Evolutionary conservation across 768 basidiomycete genomes (phyloP).

Genomic region (Pleurotus tuoliensis): DNA sequence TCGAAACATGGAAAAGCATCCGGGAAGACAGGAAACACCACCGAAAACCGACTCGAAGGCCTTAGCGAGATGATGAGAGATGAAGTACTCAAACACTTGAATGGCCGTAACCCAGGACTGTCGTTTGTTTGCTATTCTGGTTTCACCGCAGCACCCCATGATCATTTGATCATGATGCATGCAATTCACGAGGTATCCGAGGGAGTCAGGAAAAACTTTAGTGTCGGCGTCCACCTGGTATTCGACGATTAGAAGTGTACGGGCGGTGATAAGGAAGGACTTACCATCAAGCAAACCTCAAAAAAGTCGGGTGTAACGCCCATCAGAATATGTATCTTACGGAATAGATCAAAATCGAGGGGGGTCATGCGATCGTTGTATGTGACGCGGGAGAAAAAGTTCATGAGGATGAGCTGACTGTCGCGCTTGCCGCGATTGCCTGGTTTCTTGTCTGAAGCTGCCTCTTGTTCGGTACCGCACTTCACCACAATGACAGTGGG

Average conservation of each 20-base stretch:
- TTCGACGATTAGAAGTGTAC: slow-evolving; percentile 4
- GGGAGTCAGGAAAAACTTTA: slow-evolving; percentile 87
- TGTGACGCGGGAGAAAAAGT: slow-evolving; percentile 98
- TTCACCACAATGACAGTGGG: slow-evolving; percentile 95
- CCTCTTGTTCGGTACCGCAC: slow-evolving; percentile 89
- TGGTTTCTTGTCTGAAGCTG: slow-evolving; percentile 82
- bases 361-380: slow-evolving; percentile 99
- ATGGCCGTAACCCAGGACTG: slow-evolving; percentile 98
- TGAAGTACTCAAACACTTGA: slow-evolving; percentile 98
- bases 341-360: slow-evolving; percentile 96
- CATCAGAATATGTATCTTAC: slow-evolving; percentile 94
- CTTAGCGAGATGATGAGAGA: slow-evolving; percentile 97
- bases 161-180: slow-evolving; percentile 99
- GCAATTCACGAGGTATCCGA: slow-evolving; percentile 90
- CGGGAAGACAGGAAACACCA: slow-evolving; percentile 97
- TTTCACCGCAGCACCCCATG: slow-evolving; percentile 99
- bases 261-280: slow-evolving; percentile 21
- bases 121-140: slow-evolving; percentile 97
- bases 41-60: slow-evolving; percentile 99
- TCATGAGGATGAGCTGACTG: slow-evolving; percentile 98
- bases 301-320: slow-evolving; percentile 99
- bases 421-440: slow-evolving; percentile 99
- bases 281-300: slow-evolving; percentile 94
- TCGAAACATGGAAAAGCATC: slow-evolving; percentile 99
- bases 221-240: slow-evolving; percentile 96